Evolutionary conservation across 176 grass and related monocot species (phyloP), one percentile per base, ranked within the genome.

Genomic region (Urochloa ruziziensis): DNA sequence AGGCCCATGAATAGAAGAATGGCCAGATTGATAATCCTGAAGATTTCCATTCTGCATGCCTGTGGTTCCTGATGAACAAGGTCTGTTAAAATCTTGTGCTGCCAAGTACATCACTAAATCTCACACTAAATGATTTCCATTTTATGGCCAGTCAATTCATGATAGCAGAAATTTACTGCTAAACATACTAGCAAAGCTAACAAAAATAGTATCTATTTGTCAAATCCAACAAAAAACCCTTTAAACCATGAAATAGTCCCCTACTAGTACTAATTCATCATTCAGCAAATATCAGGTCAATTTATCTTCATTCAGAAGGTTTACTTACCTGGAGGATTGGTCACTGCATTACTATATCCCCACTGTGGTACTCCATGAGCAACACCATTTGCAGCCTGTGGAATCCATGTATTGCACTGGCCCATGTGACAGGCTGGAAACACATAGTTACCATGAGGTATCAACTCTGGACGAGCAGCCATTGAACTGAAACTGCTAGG

Each of bases 311-410:
- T 69, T 66, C 62, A 89, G 24, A 62, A 70, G 27, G 16, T 63
- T 80, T 77, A 68, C 70, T 78, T 74, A 90, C 91, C 87, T 72
- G 80, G 87, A 83, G 78, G 67, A 86, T 87, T 84, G 36, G 33
- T 46, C 43, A 71, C 16, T 51, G 64, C 16, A 63, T 87, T 87
- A 48, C 29, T 60, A 65, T 68, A 81, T 83, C 63, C 81, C 84
- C 87, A 87, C 39, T 84, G 87, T 60, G 76, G 70, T 52, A 64
- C 80, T 84, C 80, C 80, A 78, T 78, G 60, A 92, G 39, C 44
- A 79, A 83, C 72, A 75, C 60, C 43, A 42, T 85, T 84, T 82
- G 54, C 75, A 84, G 71, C 34, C 32, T 87, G 91, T 81, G 84
- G 12, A 80, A 57, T 74, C 91, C 91, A 92, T 81, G 87, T n/a